phyloP scores from a whole-genome alignment of 164 flowering plant species.

The Echeveria elegans region DNA sequence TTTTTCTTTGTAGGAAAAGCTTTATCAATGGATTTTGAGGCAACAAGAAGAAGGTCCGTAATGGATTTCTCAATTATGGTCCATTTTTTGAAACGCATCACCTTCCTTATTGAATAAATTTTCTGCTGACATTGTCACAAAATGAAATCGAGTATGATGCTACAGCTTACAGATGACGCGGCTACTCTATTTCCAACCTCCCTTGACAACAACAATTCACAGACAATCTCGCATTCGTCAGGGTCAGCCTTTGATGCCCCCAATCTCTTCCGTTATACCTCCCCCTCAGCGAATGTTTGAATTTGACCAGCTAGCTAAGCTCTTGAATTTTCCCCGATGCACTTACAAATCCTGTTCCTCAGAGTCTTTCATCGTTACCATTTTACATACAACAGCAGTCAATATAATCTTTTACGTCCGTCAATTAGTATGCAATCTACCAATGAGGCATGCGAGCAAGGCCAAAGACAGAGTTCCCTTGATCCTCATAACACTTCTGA shows the following conservation, averaged over 20 bases:
- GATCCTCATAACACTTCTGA: too few relatives aligned
- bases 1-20: constrained; percentile 24
- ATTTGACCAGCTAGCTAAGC: constrained; percentile 26
- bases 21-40: constrained; percentile 33
- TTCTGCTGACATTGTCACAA: constrained; percentile 9
- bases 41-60: constrained; percentile 23
- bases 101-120: not conserved
- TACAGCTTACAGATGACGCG: constrained; percentile 18
- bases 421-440: constrained; percentile 20
- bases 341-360: constrained; percentile 46
- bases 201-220: constrained; percentile 18
- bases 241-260: constrained; percentile 9
- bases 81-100: not conserved
- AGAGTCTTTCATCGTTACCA: constrained; percentile 48
- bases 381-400: constrained; percentile 20
- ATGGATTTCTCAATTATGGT: too few relatives aligned
- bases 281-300: constrained; percentile 14
- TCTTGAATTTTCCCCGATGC: constrained; percentile 56
- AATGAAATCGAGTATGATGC: constrained; percentile 23
- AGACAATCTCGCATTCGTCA: constrained; percentile 3
- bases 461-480: too few relatives aligned
- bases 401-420: constrained; percentile 12
- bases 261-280: constrained; percentile 9
- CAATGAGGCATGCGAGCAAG: constrained; percentile 17
- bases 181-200: constrained; percentile 9